Evolutionary conservation across 352 stramenopile species (phyloP).

Genomic region (Pythium periplocum): DNA sequence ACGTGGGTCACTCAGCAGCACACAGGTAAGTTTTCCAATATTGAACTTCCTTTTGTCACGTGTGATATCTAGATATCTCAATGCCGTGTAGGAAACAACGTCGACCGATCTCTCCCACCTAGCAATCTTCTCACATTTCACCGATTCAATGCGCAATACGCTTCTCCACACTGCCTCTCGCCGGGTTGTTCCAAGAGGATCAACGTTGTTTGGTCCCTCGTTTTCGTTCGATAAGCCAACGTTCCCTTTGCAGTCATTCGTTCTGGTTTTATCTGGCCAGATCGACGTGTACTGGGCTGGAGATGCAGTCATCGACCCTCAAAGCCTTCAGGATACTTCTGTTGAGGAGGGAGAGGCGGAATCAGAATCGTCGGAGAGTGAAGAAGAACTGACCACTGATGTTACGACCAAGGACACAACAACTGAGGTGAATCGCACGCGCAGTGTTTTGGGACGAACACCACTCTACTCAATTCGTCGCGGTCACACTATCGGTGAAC

Average conservation of each 20-base stretch:
- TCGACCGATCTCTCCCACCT: slow-evolving; percentile 33
- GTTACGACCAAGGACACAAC: too few species aligned
- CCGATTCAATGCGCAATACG: slow-evolving; percentile 20
- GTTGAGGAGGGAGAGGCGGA: too few species aligned
- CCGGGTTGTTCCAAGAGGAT: slow-evolving; percentile 7
- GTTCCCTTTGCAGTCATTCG: slow-evolving; percentile 17
- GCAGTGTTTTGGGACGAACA: not conserved
- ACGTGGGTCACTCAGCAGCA: slow-evolving; percentile 5
- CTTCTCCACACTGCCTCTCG: slow-evolving; percentile 26
- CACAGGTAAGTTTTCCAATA: slow-evolving; percentile 5
- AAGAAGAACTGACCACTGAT: too few species aligned
- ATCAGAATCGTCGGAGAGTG: too few species aligned
- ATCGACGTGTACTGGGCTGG: slow-evolving; percentile 47
- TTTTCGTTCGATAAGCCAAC: not conserved
- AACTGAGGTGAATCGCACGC: too few species aligned
- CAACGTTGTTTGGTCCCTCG: slow-evolving; percentile 5
- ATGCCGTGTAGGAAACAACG: slow-evolving; percentile 18
- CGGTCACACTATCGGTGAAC: slow-evolving; percentile 49
- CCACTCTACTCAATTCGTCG: slow-evolving; percentile 25
- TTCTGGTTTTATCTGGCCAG: slow-evolving; percentile 31
- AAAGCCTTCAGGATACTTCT: too few species aligned
- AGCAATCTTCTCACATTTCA: slow-evolving; percentile 34
- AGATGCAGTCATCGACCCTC: not conserved
- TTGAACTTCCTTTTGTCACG: too few species aligned
- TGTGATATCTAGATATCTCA: too few species aligned